A percentile compares a stretch with the other conserved stretches of the same genome.
Conservation (phyloP, 2,329 filamentous ascomycete species). For the Penicillium sp. region DNA sequence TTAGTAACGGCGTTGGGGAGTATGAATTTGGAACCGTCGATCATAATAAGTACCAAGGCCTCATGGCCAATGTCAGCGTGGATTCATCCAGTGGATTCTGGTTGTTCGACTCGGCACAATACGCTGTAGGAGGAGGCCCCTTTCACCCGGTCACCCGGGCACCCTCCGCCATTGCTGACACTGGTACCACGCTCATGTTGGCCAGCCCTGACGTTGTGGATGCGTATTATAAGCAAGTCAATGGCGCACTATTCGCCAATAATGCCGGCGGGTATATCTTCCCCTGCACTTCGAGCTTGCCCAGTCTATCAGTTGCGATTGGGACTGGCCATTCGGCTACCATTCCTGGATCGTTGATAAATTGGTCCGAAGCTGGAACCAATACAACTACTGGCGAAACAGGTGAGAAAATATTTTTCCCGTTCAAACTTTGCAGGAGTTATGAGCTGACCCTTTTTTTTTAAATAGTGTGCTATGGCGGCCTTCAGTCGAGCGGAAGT, state of each 20-base stretch:
- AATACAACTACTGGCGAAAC: conserved; percentile 41
- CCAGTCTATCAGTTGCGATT: conserved; percentile 56
- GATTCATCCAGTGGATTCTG: conserved; percentile 66
- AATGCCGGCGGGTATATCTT: conserved; percentile 54
- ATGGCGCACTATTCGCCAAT: conserved; percentile 48
- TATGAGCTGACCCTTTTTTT: conserved; percentile 4
- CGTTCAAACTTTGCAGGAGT: neutral
- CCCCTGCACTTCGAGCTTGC: conserved; percentile 54
- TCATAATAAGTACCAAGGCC: conserved; percentile 58
- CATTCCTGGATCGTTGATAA: conserved; percentile 56
- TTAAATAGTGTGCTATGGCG: conserved; percentile 54
- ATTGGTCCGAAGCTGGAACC: conserved; percentile 53
- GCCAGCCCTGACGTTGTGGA: conserved; percentile 56
- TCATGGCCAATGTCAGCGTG: conserved; percentile 61
- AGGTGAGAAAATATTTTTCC: conserved; percentile 31
- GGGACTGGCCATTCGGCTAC: conserved; percentile 50
- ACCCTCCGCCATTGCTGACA: conserved; percentile 61
- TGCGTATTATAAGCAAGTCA: conserved; percentile 59
- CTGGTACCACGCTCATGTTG: conserved; percentile 66
- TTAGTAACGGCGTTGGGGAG: conserved; percentile 57
- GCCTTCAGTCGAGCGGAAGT: conserved; percentile 58
- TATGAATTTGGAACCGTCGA: conserved; percentile 77
- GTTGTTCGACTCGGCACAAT: conserved; percentile 60
- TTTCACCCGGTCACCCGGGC: conserved; percentile 34
- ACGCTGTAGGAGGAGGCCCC: conserved; percentile 51